Conservation (phyloP, 2,329 filamentous ascomycete genomes). For the Nothomitra cinnamomea region DNA sequence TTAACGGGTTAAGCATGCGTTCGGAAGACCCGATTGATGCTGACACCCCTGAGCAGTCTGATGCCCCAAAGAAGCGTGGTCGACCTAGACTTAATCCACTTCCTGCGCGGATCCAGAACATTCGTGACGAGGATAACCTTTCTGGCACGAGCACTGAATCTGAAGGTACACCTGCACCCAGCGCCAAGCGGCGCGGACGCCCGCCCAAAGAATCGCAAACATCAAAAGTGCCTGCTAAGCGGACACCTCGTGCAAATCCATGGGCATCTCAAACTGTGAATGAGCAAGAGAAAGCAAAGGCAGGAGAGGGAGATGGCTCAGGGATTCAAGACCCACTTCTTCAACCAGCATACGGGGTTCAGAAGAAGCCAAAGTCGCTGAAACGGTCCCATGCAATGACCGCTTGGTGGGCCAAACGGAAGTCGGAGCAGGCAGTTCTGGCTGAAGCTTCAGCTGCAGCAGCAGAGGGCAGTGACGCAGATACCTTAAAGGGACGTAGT, state of each 20-base stretch:
- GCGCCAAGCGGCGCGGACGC: not conserved
- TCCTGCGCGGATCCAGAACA: not conserved
- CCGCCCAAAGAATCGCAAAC: not conserved
- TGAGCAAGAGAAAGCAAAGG: not conserved
- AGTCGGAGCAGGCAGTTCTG: not conserved
- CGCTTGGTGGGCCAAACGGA: constrained; percentile 2
- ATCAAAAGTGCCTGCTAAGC: not conserved
- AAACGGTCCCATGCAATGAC: constrained; percentile 4
- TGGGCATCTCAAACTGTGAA: not conserved
- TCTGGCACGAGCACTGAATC: constrained; percentile 3
- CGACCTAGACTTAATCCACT: constrained; percentile 1
- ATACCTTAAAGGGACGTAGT: too few relatives aligned
- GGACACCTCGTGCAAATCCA: not conserved
- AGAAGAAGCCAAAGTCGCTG: constrained; percentile 1
- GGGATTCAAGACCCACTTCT: not conserved
- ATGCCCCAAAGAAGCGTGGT: constrained; percentile 1
- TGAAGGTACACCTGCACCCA: not conserved
- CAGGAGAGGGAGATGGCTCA: not conserved
- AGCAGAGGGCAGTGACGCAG: not conserved
- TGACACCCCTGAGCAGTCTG: not conserved
- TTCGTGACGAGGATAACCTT: not conserved
- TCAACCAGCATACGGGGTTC: not conserved
- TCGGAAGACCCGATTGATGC: not conserved
- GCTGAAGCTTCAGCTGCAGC: not conserved
- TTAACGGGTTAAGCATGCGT: not conserved